Percentiles rank a stretch among this genome's conserved stretches.
Evolutionary conservation across 192 early-diverging fungal species (phyloP).

Genomic region (Backusella sp.): DNA sequence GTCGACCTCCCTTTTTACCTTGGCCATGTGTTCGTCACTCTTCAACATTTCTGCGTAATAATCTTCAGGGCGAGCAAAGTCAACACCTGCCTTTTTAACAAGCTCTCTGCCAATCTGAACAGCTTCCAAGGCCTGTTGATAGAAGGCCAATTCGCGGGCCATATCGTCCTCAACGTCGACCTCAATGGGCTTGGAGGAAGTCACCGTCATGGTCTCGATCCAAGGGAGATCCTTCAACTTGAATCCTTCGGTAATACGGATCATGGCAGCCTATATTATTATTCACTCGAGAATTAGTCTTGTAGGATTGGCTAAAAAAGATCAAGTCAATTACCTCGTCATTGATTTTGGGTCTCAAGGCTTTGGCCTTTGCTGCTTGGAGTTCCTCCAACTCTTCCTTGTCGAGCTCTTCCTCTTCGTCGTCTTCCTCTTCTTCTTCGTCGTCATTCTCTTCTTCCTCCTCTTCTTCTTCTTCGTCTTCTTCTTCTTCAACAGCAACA

Average conservation of each 20-base stretch:
- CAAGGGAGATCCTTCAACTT: conserved; percentile 63
- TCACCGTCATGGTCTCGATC: conserved; percentile 70
- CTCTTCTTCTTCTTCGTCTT: background rate
- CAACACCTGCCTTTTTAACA: conserved; percentile 62
- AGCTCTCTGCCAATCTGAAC: conserved; percentile 63
- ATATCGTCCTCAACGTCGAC: conserved; percentile 83
- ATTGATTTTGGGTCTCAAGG: conserved; percentile 10
- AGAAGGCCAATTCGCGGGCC: conserved; percentile 91
- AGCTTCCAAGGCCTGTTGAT: conserved; percentile 86
- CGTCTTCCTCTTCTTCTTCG: conserved; percentile 21
- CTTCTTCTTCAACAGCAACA: background rate
- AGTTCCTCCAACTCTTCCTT: conserved; percentile 32
- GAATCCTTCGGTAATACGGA: conserved; percentile 56
- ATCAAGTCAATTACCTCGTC: conserved; percentile 1
- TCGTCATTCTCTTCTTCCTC: background rate
- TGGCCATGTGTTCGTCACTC: conserved; percentile 92
- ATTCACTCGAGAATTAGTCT: background rate
- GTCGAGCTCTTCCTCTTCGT: conserved; percentile 34
- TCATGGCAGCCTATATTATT: conserved; percentile 50
- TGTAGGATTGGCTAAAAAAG: background rate
- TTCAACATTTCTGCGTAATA: conserved; percentile 99
- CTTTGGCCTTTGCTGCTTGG: conserved; percentile 14
- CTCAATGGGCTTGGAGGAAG: conserved; percentile 49
- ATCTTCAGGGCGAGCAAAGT: conserved; percentile 87
- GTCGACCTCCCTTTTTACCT: conserved; percentile 14